Base-by-base conservation (phyloP, 2,329 filamentous ascomycete species). In the Knufia fluminis region DNA sequence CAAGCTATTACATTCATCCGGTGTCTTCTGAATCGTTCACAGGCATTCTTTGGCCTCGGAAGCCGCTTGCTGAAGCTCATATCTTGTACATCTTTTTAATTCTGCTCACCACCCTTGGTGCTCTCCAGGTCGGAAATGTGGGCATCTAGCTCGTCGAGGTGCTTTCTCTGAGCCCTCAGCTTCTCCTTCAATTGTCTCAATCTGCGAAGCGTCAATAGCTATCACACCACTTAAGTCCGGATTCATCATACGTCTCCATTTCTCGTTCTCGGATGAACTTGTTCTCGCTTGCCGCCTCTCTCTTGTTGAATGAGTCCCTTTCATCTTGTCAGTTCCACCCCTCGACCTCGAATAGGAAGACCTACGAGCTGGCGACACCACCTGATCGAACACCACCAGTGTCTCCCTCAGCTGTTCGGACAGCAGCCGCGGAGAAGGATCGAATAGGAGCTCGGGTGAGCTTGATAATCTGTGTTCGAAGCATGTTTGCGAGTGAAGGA, bases 281-380 rank as follows among this genome's bases (percentile, higher is more conserved):
- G 68, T 89, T 83, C 74, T 97, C 92, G 66, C 74, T 77, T 59
- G 91, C 91, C 66, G 83, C 79, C 72, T 98, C 92, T 61, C 92
- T 88, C 72, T 84, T 85, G 72, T 83, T 87, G 79, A 96, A 98
- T 50, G 87, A 81, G 66, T 98, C 91, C 61, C 91, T 94, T 31
- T 26, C 17, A 4, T 17, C 16, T n/a, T 42, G 28, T 51, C 40
- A 52, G 39, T 24, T 20, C 12, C 35, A 4, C n/a, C 14, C 7
- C 4, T 1, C 20, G 14, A 9, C 19, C 10, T 23, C 31, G 23
- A 35, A 42, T n/a, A 49, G 9, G 4, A 46, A 12, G 26, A 58
- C 69, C 36, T 64, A 73, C 71, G 63, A 59, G 42, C 64, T 54
- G 40, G 62, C 53, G 26, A 53, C 26, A 47, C 68, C 68, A 24